These are phyloP conservation scores for Ananas comosus DNA, from an alignment of 176 grass and related monocot species.

Conservation along the genomic window DNA sequence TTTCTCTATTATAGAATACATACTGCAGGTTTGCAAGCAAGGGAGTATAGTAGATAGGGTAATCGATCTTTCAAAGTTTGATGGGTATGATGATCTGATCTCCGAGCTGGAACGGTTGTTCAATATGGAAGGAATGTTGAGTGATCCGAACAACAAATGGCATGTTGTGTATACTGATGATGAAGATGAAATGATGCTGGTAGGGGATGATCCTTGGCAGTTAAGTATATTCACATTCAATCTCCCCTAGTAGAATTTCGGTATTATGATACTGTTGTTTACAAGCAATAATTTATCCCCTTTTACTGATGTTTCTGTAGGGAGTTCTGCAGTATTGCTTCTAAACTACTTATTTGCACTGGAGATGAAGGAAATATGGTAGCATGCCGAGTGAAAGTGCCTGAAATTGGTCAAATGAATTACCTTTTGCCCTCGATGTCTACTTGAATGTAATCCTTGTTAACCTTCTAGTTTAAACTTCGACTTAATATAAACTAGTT, in stretches of 20 bases:
- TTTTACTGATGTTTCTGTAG: background rate
- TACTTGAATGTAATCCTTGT: background rate
- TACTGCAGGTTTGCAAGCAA: slow-evolving; percentile 1
- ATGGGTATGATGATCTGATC: slow-evolving; percentile 11
- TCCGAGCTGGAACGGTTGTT: slow-evolving; percentile 7
- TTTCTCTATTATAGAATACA: background rate
- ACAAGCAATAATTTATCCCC: background rate
- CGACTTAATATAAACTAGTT: background rate
- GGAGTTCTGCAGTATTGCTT: background rate
- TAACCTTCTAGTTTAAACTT: background rate
- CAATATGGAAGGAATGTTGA: slow-evolving; percentile 9
- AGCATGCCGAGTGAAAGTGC: background rate
- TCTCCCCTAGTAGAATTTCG: background rate
- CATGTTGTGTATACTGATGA: slow-evolving; percentile 14
- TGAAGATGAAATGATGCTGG: slow-evolving; percentile 14
- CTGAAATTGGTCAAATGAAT: background rate
- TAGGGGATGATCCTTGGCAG: slow-evolving; percentile 18
- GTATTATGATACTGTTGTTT: background rate
- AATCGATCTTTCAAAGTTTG: background rate
- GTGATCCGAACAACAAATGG: slow-evolving; percentile 4
- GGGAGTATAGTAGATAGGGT: background rate
- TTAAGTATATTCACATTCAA: background rate
- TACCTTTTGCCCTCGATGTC: background rate
- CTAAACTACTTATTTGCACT: background rate
- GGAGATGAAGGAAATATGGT: background rate